Percentiles rank a stretch among this genome's conserved stretches.
Conservation (phyloP, 805 yeast genomes). For the Kodamaea restingae region DNA sequence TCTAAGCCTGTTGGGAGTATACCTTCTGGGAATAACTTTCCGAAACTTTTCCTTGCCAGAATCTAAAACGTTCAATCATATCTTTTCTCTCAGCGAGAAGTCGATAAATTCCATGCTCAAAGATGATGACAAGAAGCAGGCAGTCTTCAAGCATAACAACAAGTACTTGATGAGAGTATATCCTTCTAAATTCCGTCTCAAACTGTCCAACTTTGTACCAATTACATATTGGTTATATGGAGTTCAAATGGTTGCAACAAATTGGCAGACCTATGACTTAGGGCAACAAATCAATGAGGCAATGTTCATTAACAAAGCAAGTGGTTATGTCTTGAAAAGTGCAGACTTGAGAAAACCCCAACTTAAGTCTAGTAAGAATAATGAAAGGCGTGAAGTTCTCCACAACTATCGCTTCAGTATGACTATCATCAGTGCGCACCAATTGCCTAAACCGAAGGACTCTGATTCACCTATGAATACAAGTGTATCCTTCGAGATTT, state of each 20-base stretch:
- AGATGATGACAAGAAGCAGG: constrained; percentile 50
- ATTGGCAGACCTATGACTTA: constrained; percentile 89
- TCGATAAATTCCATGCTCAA: constrained; percentile 58
- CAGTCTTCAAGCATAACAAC: constrained; percentile 74
- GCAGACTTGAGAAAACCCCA: constrained; percentile 34
- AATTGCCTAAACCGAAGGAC: constrained; percentile 67
- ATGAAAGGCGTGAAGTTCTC: background rate
- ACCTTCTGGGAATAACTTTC: constrained; percentile 71
- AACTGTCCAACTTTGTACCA: constrained; percentile 80
- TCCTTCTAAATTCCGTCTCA: constrained; percentile 75
- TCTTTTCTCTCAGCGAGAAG: constrained; percentile 84
- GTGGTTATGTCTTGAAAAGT: constrained; percentile 83
- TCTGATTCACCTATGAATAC: constrained; percentile 52
- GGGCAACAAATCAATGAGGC: constrained; percentile 90
- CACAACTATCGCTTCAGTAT: constrained; percentile 5
- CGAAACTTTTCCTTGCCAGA: constrained; percentile 82
- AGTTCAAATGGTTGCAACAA: constrained; percentile 91
- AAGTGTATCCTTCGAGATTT: constrained; percentile 55
- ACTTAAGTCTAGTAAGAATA: constrained; percentile 15
- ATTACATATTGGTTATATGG: constrained; percentile 79
- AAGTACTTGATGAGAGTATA: constrained; percentile 76
- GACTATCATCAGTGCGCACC: constrained; percentile 69
- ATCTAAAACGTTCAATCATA: constrained; percentile 74
- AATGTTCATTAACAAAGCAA: constrained; percentile 55
- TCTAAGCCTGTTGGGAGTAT: constrained; percentile 62